Evolutionary conservation across 2,329 filamentous ascomycete genomes (phyloP), one percentile per base, ranked within the genome.

Genomic region (Zasmidium citrigriseum): DNA sequence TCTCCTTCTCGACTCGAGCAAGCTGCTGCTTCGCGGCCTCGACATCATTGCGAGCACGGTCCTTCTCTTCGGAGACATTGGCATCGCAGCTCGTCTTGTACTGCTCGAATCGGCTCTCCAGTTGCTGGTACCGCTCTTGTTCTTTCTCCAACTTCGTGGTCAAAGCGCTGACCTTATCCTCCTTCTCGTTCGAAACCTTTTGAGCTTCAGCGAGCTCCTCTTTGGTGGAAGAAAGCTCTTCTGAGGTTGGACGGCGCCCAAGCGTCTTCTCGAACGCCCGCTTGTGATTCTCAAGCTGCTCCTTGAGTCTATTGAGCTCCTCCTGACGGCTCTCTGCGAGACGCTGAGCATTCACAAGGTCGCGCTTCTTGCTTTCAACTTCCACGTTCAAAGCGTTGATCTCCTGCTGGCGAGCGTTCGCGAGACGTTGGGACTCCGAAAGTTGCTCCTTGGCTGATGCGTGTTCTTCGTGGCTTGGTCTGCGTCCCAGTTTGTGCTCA

Each of bases 111-210:
- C 4, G 14, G 18, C 34, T 41, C 34, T 52, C 20, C 3, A n/a
- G 34, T n/a, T 24, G 29, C 29, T 54, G 41, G 27, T 29, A 34
- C 24, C 52, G 38, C 16, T 27, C 34, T 41, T 58, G 34, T 16
- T 27, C 25, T 10, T 56, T 7, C 20, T 47, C 49, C 3, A 63
- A 22, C 49, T 57, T 51, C n/a, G 25, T 38, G 14, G 38, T 24
- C 3, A 60, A 29, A 11, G 51, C 21, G 7, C 47, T 34, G n/a
- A 50, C 48, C 44, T 57, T 21, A 24, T 51, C 29, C 44, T 46
- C 14, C n/a, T 46, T 41, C 41, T 54, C 52, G 10, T 34, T 16
- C 3, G 21, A n/a, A 23, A 25, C 9, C n/a, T 45, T 5, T 1
- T 22, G 18, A 27, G 50, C 34, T 44, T 44, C 22, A n/a, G 12